Percentiles rank a stretch among this genome's conserved stretches.
phyloP scores from a whole-genome alignment of 257 asterid genomes.

The Forsythia suspensa region DNA sequence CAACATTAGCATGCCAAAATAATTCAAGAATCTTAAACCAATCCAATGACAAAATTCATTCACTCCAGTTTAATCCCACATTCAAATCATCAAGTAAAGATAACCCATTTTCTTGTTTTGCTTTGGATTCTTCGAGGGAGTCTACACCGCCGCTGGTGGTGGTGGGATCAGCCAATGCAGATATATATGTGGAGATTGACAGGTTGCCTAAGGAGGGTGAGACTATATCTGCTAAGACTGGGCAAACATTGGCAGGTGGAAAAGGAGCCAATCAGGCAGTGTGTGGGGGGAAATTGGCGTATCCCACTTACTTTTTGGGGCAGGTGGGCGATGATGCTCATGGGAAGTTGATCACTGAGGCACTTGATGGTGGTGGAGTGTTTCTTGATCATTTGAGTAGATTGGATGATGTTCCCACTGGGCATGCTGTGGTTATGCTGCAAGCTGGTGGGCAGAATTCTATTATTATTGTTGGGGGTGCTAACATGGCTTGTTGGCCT shows the following conservation, averaged over 20 bases:
- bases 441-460: conserved; percentile 87
- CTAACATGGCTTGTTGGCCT: conserved; percentile 90
- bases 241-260: conserved; percentile 87
- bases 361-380: conserved; percentile 70
- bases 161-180: conserved; percentile 98
- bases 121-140: conserved; percentile 35
- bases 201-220: conserved; percentile 85
- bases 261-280: conserved; percentile 98
- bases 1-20: neutral
- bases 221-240: conserved; percentile 77
- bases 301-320: conserved; percentile 85
- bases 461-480: conserved; percentile 86
- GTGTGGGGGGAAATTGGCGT: conserved; percentile 64
- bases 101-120: conserved; percentile 43
- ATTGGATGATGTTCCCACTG: conserved; percentile 71
- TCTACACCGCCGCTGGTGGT: conserved; percentile 65
- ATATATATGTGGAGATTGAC: conserved; percentile 85
- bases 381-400: conserved; percentile 51
- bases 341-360: conserved; percentile 73
- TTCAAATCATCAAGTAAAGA: conserved; percentile 29
- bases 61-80: conserved; percentile 30
- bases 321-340: conserved; percentile 91
- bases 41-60: conserved; percentile 16
- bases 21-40: conserved; percentile 21
- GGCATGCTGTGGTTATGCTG: conserved; percentile 96